These are phyloP conservation scores for Mycena latifolia DNA, from an alignment of 768 basidiomycete genomes.

Conservation along the genomic window DNA sequence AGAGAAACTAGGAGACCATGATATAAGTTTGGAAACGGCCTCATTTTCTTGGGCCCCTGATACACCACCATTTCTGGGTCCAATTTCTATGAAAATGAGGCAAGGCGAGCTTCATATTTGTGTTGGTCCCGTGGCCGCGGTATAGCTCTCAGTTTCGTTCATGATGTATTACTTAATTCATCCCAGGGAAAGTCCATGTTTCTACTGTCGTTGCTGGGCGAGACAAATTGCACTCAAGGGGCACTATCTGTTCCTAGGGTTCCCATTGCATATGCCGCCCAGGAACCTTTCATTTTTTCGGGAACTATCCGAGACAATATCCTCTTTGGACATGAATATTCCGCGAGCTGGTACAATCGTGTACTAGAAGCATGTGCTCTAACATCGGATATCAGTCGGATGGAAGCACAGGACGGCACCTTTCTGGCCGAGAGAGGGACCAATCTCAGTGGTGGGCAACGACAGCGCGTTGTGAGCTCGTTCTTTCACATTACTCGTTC, in stretches of 20 bases:
- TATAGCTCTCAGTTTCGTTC: not conserved
- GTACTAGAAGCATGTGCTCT: slow-evolving; percentile 11
- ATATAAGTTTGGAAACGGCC: not conserved
- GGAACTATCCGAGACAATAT: slow-evolving; percentile 7
- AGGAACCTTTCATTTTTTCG: slow-evolving; percentile 10
- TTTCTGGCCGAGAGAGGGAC: slow-evolving; percentile 7
- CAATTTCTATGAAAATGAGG: not conserved
- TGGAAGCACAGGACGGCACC: not conserved
- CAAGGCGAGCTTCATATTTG: not conserved
- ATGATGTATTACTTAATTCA: not conserved
- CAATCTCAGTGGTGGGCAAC: slow-evolving; percentile 13
- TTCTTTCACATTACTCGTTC: no score
- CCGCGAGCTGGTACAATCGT: not conserved
- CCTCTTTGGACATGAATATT: slow-evolving; percentile 12
- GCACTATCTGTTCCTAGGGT: not conserved
- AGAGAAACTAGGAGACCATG: not conserved
- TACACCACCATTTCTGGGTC: not conserved
- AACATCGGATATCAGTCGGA: not conserved
- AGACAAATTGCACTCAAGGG: slow-evolving; percentile 1
- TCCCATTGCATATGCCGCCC: slow-evolving; percentile 5
- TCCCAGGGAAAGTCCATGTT: slow-evolving; percentile 12
- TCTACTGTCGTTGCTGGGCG: slow-evolving; percentile 1
- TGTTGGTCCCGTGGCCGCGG: slow-evolving; percentile 6
- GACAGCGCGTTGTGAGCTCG: slow-evolving; percentile 8
- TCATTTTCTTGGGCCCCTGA: not conserved